Evolutionary conservation across 2,329 filamentous ascomycete genomes (phyloP).

Genomic region (Bisporella sp.): DNA sequence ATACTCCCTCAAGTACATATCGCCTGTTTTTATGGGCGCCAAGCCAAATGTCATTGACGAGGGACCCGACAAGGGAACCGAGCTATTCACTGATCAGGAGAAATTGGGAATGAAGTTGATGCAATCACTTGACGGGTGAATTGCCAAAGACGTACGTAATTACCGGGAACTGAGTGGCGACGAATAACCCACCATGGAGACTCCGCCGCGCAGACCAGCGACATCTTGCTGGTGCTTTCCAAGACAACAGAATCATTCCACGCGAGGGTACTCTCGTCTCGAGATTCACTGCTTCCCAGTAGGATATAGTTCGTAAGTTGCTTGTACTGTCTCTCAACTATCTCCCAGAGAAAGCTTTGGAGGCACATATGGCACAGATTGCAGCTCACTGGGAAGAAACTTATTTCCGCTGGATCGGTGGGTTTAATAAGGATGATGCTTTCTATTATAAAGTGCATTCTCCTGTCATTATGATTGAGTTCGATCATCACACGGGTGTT

Average conservation of each 20-base stretch:
- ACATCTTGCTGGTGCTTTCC: slow-evolving; percentile 70
- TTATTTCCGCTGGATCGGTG: slow-evolving; percentile 75
- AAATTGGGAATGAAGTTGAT: slow-evolving; percentile 19
- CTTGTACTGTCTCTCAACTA: slow-evolving; percentile 61
- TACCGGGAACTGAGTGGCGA: slow-evolving; percentile 56
- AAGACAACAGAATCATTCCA: slow-evolving; percentile 70
- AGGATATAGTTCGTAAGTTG: slow-evolving; percentile 49
- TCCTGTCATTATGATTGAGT: slow-evolving; percentile 67
- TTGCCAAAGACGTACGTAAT: no score
- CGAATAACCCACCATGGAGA: slow-evolving; percentile 38
- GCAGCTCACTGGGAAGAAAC: slow-evolving; percentile 57
- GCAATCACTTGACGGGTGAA: slow-evolving; percentile 14
- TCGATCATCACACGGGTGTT: slow-evolving; percentile 75
- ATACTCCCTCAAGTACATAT: slow-evolving; percentile 31
- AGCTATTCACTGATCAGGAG: slow-evolving; percentile 3
- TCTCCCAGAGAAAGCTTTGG: slow-evolving; percentile 49
- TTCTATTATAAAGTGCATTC: slow-evolving; percentile 77
- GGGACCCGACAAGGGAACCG: slow-evolving; percentile 3
- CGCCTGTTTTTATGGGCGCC: slow-evolving; percentile 70
- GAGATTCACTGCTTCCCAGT: slow-evolving; percentile 40
- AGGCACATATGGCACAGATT: slow-evolving; percentile 47
- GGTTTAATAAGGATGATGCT: slow-evolving; percentile 56
- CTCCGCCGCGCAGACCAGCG: slow-evolving; percentile 81
- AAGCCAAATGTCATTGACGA: slow-evolving; percentile 52
- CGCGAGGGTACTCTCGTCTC: slow-evolving; percentile 53